Evolutionary conservation across 73 alveolate species (phyloP), one percentile per base, ranked within the genome.

Genomic region (Paramecium caudatum): DNA sequence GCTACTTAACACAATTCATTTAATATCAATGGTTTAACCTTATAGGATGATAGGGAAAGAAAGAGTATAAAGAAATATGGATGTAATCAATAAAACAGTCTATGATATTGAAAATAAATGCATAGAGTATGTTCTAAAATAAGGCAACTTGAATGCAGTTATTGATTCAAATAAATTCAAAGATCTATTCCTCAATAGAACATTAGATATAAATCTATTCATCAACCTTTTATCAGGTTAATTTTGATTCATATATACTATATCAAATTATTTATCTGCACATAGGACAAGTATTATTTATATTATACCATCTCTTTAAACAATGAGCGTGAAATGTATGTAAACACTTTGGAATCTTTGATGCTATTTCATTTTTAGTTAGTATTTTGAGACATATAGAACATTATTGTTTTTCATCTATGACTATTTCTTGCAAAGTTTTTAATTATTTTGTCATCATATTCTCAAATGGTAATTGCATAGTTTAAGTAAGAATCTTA

Each of bases 161-260:
- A 63, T 63, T 33, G 47, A 63, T 33, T 25, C 30, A 25, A 63
- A 27, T 25, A 63, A 33, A 25, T 63, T 63, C 6, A 63, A 63
- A 33, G 17, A 63, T 15, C 47, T 63, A 63, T 33, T 63, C 34
- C 30, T 19, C 15, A 33, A 63, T 63, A 25, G 30, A 63, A 63
- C 15, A 15, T 25, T 63, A 19, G 34, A 63, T 33, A 25, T 63
- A 19, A 25, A 63, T 33, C n/a, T 47, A 63, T 63, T 63, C 17
- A 63, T 63, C 48, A 47, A 63, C 47, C 30, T 63, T 15, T 30
- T 63, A 63, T 27, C 82, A 4, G 82, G 82, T 25, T 63, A 27
- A 63, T 33, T 63, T 63, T 63, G 82, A 63, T 30, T 63, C 25
- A 49, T 34, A 49, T 49, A 49, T 49, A 55, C 23, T 49, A 49